Evolutionary conservation across 2,329 filamentous ascomycete genomes (phyloP), one percentile per base, ranked within the genome.

Genomic region (Cercospora sp.): DNA sequence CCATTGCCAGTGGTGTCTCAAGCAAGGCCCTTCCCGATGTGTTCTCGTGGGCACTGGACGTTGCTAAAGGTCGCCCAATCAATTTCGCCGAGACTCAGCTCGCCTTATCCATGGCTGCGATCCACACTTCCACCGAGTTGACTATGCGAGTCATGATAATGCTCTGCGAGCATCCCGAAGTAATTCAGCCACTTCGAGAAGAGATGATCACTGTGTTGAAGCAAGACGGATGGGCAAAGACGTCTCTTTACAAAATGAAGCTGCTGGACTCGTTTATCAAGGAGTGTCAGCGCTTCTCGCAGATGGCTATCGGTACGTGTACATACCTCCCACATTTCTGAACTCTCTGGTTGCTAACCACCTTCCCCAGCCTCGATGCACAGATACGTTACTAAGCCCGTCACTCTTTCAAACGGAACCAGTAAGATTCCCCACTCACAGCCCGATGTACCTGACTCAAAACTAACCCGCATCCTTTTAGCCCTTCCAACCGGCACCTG

Each of bases 221-320:
- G n/a, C 64, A 67, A 59, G 66, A 72, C n/a, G 73, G 73, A 3
- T 75, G 72, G 73, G 71, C 65, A 10, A 76, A 74, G 67, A 72
- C 67, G 3, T 65, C 69, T 9, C 58, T 77, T 23, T 72, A 71
- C 60, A 72, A 76, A 57, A 70, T 77, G 65, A 74, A 73, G 53
- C 42, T 76, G n/a, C 67, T 78, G 55, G 76, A 78, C 66, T 76
- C 74, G 45, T 67, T 75, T 59, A 63, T 78, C 58, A 77, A 76
- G 63, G 76, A 77, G 63, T 74, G 9, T n/a, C 62, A 64, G 31
- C 62, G 62, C 23, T 51, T 51, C 20, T 51, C 45, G 18, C 45
- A 12, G 20, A 51, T 51, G 45, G 8, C 45, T 23, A 51, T 51
- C 45, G 45, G 45, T 51, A 23, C 45, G 45, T 23, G 36, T n/a